Evolutionary conservation across 2,329 filamentous ascomycete species (phyloP), one percentile per base, ranked within the genome.

Genomic region (Fusarium liriodendri): DNA sequence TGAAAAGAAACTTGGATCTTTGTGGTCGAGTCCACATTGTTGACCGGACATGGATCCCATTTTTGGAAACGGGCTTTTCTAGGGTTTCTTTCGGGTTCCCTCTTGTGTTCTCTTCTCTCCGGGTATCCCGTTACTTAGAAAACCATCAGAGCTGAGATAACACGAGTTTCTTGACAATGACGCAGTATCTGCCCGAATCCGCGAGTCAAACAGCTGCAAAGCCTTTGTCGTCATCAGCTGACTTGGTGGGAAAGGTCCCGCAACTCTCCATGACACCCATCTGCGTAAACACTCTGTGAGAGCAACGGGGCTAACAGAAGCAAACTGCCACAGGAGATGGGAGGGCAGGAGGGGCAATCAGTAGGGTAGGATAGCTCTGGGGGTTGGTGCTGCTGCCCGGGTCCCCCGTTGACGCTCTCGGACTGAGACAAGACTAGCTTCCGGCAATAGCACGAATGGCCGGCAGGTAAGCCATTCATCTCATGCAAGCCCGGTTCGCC

Each of bases 201-300:
- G 14, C 29, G 33, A 57, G 52, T 35, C 29, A 57, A 57, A 18
- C 27, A 37, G 37, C 47, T 52, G 9, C 7, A 60, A 69, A 33
- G 60, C 60, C 67, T 40, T 62, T 33, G 50, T 45, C 64, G 68
- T 67, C 68, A 74, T 58, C 20, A 14, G 16, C 20, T 18, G 13
- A 55, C 33, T 35, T 10, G 52, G 52, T 33, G 52, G 22, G 22
- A 13, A 58, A 27, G 20, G 55, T 27, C 35, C 29, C 55, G 55
- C 29, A 37, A 37, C n/a, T 25, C 33, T 68, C 59, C 54, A 70
- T 59, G 59, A 69, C 58, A 61, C 37, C 18, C 55, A 59, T 37
- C 35, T 63, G 16, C 52, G 40, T 62, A 58, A 8, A 50, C 20
- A 42, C 35, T 45, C 64, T 50, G 35, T 22, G 13, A 33, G 37